Percentiles rank a stretch among this genome's conserved stretches.
phyloP scores from a whole-genome alignment of 129 eudicot species.

The Rutidosis leptorrhynchoides region DNA sequence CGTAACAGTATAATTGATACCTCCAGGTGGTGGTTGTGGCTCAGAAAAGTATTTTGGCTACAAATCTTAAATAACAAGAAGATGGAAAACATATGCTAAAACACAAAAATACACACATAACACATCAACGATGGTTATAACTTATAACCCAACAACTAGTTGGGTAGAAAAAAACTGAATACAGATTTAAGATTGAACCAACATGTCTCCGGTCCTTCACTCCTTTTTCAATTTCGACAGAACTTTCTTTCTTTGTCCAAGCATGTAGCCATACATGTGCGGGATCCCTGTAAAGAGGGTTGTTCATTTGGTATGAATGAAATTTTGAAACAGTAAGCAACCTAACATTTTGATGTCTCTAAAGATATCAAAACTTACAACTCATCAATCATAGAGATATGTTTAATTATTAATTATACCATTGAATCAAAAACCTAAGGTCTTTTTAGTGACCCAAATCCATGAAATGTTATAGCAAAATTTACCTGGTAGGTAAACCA shows the following conservation, averaged over 20 bases:
- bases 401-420: background rate
- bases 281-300: conserved; percentile 63
- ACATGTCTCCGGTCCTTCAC: conserved; percentile 12
- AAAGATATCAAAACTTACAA: no score
- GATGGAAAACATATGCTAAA: background rate
- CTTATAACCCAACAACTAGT: conserved; percentile 15
- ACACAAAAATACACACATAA: background rate
- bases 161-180: background rate
- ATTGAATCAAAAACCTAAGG: no score
- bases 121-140: background rate
- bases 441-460: no score
- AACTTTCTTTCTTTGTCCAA: conserved; percentile 82
- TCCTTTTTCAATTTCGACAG: conserved; percentile 69
- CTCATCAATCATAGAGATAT: background rate
- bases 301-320: background rate
- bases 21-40: background rate
- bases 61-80: background rate
- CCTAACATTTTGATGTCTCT: background rate
- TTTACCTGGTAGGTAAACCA: conserved; percentile 72
- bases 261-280: conserved; percentile 83
- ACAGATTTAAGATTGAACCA: background rate
- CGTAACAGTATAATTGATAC: background rate
- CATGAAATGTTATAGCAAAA: no score
- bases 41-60: background rate
- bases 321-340: background rate